These are phyloP conservation scores for Starmerella khaoyaiensis DNA, from an alignment of 805 yeast species.

Conservation along the genomic window DNA sequence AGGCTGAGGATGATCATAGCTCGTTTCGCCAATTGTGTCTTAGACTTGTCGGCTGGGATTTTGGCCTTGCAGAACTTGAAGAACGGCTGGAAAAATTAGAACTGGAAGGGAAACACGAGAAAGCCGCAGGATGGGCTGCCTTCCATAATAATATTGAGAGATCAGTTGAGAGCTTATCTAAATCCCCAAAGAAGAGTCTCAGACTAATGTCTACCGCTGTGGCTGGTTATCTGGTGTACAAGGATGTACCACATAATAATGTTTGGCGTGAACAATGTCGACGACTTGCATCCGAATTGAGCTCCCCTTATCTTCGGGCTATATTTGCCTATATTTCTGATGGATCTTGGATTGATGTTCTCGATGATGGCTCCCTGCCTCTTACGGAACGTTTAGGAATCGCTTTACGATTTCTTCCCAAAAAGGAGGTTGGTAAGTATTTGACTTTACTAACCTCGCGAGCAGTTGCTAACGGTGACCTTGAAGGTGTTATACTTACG, in stretches of 20 bases:
- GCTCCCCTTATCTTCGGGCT: slow-evolving; percentile 78
- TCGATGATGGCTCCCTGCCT: slow-evolving; percentile 81
- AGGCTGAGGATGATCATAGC: slow-evolving; percentile 35
- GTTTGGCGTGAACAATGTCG: slow-evolving; percentile 93
- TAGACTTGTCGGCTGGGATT: slow-evolving; percentile 83
- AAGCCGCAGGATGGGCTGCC: slow-evolving; percentile 97
- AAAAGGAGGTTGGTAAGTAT: slow-evolving; percentile 57
- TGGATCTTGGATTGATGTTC: slow-evolving; percentile 90
- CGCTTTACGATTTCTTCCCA: slow-evolving; percentile 74
- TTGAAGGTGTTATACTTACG: slow-evolving; percentile 80
- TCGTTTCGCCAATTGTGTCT: slow-evolving; percentile 66
- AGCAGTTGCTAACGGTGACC: slow-evolving; percentile 66
- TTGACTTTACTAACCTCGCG: slow-evolving; percentile 55
- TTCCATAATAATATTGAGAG: slow-evolving; percentile 77
- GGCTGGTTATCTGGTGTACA: slow-evolving; percentile 72
- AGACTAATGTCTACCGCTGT: slow-evolving; percentile 83
- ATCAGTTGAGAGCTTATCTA: slow-evolving; percentile 66
- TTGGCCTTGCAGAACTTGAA: slow-evolving; percentile 62
- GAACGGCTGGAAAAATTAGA: slow-evolving; percentile 48
- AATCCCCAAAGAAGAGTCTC: slow-evolving; percentile 57
- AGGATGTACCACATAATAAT: slow-evolving; percentile 42
- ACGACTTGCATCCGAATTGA: slow-evolving; percentile 71
- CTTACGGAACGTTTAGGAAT: slow-evolving; percentile 80
- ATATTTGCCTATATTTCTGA: slow-evolving; percentile 90
- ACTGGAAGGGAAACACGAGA: slow-evolving; percentile 49